phyloP scores from a whole-genome alignment of 768 basidiomycete genomes.

The Leccinum variicolor region DNA sequence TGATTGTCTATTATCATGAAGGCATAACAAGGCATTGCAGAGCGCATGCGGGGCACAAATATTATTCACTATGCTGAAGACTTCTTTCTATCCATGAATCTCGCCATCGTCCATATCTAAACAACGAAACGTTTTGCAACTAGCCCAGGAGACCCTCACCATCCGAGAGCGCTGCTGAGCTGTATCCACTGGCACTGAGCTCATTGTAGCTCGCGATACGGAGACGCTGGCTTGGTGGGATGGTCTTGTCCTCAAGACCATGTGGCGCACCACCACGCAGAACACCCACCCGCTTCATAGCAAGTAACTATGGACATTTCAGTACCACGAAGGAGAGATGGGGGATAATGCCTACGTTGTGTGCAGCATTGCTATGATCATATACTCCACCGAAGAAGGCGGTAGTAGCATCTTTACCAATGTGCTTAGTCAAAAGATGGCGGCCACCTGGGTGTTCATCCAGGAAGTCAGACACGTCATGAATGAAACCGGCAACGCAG shows the following conservation, averaged over 20 bases:
- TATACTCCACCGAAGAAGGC: constrained; percentile 94
- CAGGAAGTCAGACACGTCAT: constrained; percentile 80
- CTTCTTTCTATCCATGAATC: constrained; percentile 5
- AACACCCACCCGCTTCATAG: constrained; percentile 57
- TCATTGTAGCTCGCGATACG: constrained; percentile 67
- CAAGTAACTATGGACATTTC: constrained; percentile 20
- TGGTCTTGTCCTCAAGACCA: constrained; percentile 55
- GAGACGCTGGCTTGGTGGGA: constrained; percentile 72
- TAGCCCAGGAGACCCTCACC: constrained; percentile 50
- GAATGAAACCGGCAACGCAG: constrained; percentile 89
- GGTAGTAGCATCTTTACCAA: constrained; percentile 89
- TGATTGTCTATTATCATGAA: constrained; percentile 2
- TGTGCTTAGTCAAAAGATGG: constrained; percentile 76
- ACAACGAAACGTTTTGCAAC: neutral
- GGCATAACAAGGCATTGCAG: constrained; percentile 10
- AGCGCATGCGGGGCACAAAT: constrained; percentile 4
- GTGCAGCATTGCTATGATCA: constrained; percentile 85
- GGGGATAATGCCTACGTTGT: constrained; percentile 53
- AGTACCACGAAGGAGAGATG: neutral
- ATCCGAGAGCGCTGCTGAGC: constrained; percentile 56
- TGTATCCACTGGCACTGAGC: constrained; percentile 45
- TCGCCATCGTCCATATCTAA: neutral
- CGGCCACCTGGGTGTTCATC: constrained; percentile 92
- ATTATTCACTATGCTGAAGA: constrained; percentile 6
- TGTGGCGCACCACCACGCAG: constrained; percentile 51